A percentile compares a stretch with the other conserved stretches of the same genome.
Conservation (phyloP, 1,284 basidiomycete genomes). For the Somion occarium region DNA sequence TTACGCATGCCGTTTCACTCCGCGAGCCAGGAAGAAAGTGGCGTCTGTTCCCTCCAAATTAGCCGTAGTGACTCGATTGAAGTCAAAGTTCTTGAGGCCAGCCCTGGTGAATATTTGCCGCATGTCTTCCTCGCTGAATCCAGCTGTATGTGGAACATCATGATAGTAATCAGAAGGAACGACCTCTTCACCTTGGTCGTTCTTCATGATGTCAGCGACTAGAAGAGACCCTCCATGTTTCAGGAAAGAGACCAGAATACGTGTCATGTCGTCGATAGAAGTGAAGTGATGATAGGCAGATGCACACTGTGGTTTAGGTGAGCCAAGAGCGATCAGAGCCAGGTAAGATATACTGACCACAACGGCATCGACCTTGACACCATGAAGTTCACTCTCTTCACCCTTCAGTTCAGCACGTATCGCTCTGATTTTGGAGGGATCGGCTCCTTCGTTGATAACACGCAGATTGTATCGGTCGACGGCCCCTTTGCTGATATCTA, state of each 20-base stretch:
- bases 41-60: constrained; percentile 31
- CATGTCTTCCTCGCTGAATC: constrained; percentile 45
- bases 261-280: constrained; percentile 45
- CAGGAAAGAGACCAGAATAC: constrained; percentile 47
- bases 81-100: constrained; percentile 39
- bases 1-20: too few species aligned
- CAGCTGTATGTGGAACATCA: constrained; percentile 48
- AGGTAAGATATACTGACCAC: too few species aligned
- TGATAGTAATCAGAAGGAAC: constrained; percentile 28
- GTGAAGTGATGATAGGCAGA: constrained; percentile 67
- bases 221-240: constrained; percentile 59
- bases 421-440: constrained; percentile 54
- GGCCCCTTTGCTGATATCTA: constrained; percentile 64
- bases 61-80: constrained; percentile 30
- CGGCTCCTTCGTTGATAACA: constrained; percentile 51
- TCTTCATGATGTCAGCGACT: constrained; percentile 47
- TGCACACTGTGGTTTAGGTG: constrained; percentile 50
- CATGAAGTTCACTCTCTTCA: constrained; percentile 41
- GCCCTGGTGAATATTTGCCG: constrained; percentile 41
- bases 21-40: constrained; percentile 48
- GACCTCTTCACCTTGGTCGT: constrained; percentile 17
- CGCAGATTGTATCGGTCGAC: constrained; percentile 58
- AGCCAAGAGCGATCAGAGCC: not conserved
- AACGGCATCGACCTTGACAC: constrained; percentile 55
- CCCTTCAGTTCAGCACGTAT: constrained; percentile 46